These are phyloP conservation scores for Claviceps quebecensis DNA, from an alignment of 2,329 filamentous ascomycete species.

Conservation along the genomic window DNA sequence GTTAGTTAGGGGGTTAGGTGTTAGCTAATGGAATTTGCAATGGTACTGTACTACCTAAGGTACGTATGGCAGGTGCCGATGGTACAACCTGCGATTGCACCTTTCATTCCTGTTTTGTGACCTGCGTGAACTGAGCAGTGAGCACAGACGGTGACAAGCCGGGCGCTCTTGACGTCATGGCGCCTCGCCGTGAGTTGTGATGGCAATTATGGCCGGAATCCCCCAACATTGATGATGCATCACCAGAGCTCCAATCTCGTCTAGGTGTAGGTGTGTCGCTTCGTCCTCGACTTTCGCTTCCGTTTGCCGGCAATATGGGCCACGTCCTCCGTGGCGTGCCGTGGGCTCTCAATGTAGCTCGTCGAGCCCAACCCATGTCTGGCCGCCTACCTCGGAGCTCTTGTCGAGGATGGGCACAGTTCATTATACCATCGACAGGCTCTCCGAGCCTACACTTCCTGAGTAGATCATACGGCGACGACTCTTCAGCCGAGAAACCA, in stretches of 20 bases:
- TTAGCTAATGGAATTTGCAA: no score
- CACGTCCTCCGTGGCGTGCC: constrained; percentile 1
- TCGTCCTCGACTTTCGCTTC: not conserved
- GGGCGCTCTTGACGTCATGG: not conserved
- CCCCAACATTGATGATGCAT: no score
- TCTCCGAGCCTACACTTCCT: not conserved
- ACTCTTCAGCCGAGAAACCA: not conserved
- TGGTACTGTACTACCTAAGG: no score
- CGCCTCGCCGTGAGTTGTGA: not conserved
- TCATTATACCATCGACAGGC: not conserved
- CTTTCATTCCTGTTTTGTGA: no score
- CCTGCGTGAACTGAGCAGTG: no score
- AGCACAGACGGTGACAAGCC: not conserved
- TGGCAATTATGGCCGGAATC: not conserved
- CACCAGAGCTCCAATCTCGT: not conserved
- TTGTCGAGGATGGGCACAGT: not conserved
- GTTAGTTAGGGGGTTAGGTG: no score
- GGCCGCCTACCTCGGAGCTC: not conserved
- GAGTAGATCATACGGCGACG: not conserved
- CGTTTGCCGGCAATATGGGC: not conserved
- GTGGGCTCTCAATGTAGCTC: not conserved
- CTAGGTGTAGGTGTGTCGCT: not conserved
- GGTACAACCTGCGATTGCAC: no score
- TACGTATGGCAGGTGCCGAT: no score
- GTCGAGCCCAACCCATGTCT: not conserved